Conservation (phyloP, 108 stramenopile genomes). For the Fistulifera solaris region DNA sequence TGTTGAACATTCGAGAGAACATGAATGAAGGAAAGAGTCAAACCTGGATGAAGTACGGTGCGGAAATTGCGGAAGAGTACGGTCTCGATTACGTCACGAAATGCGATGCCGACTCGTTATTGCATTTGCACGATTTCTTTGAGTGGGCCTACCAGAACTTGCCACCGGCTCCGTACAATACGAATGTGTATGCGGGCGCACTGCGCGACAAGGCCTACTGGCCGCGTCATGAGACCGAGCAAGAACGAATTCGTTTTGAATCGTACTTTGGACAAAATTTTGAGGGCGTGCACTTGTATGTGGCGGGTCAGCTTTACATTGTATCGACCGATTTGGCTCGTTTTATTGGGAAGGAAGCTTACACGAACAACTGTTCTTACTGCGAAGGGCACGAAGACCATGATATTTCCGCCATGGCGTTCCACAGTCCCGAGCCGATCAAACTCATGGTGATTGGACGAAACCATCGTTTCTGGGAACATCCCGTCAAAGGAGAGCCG, state of each 20-base stretch:
- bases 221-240: constrained; percentile 8
- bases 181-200: constrained; percentile 25
- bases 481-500: constrained; percentile 36
- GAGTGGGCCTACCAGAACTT: constrained; percentile 27
- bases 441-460: constrained; percentile 20
- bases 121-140: constrained; percentile 35
- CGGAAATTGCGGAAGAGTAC: constrained; percentile 14
- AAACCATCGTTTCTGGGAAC: constrained; percentile 43
- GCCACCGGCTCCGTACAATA: constrained; percentile 27
- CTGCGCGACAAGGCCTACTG: constrained; percentile 37
- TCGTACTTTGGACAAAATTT: constrained; percentile 19
- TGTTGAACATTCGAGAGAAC: constrained; percentile 25
- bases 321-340: constrained; percentile 23
- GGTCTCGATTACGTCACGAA: constrained; percentile 28
- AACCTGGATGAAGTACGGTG: constrained; percentile 33
- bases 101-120: constrained; percentile 33
- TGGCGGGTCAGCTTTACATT: constrained; percentile 39
- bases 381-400: constrained; percentile 44
- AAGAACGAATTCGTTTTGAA: constrained; percentile 15
- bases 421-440: constrained; percentile 17
- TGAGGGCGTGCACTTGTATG: constrained; percentile 36
- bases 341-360: constrained; percentile 21
- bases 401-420: constrained; percentile 38
- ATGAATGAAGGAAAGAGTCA: constrained; percentile 48
- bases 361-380: constrained; percentile 14